Conservation (phyloP, 2,329 filamentous ascomycete genomes). For the Ophiostoma novo-ulmi region DNA sequence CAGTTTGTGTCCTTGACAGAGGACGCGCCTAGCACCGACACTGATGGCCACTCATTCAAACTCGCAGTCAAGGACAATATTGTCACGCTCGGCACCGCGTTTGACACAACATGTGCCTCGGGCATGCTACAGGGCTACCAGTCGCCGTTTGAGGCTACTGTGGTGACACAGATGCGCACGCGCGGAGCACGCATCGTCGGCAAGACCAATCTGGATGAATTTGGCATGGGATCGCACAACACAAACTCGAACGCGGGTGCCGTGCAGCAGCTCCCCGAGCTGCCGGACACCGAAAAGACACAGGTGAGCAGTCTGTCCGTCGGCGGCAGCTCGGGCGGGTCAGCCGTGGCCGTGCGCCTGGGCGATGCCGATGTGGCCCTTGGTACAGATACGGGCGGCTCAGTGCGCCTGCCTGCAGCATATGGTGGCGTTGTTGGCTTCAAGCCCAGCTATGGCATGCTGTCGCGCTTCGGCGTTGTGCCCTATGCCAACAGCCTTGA, state of each 20-base stretch:
- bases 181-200: constrained; percentile 60
- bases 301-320: constrained; percentile 51
- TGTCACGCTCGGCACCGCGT: constrained; percentile 48
- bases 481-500: constrained; percentile 91
- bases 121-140: constrained; percentile 60
- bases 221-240: constrained; percentile 39
- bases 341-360: constrained; percentile 73
- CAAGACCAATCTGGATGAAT: constrained; percentile 83
- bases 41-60: constrained; percentile 32
- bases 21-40: neutral
- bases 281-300: neutral
- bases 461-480: constrained; percentile 81
- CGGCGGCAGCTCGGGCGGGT: constrained; percentile 89
- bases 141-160: constrained; percentile 75
- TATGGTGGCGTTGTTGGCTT: constrained; percentile 81
- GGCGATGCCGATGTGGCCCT: constrained; percentile 59
- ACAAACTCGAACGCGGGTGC: constrained; percentile 32
- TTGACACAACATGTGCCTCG: constrained; percentile 76
- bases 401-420: constrained; percentile 78
- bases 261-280: constrained; percentile 26
- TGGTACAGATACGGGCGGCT: constrained; percentile 91
- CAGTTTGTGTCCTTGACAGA: constrained; percentile 25
- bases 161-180: constrained; percentile 61
- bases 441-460: constrained; percentile 84
- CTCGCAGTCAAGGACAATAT: constrained; percentile 74